phyloP scores from a whole-genome alignment of 129 eudicot species.

The Daucus carota region DNA sequence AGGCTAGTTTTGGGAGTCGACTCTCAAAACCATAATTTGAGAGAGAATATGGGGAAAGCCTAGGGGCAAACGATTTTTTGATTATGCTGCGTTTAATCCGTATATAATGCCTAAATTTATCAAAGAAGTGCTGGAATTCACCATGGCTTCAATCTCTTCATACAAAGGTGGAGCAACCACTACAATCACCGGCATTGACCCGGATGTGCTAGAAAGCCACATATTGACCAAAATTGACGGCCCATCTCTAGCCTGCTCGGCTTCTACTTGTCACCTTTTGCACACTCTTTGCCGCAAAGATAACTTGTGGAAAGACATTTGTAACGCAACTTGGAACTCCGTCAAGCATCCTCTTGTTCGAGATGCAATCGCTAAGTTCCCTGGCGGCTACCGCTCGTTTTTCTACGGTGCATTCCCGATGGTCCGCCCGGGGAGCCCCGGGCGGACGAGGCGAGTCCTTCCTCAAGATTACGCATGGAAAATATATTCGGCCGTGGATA shows the following conservation, averaged over 20 bases:
- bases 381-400: slow-evolving; percentile 3
- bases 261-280: neutral
- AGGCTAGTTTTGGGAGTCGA: too few species aligned
- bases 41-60: too few species aligned
- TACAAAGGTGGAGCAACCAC: too few species aligned
- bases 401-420: slow-evolving; percentile 6
- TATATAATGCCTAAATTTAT: too few species aligned
- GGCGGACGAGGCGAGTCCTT: neutral
- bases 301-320: neutral
- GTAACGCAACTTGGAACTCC: slow-evolving; percentile 1
- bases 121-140: too few species aligned
- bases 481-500: slow-evolving; percentile 7
- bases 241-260: neutral
- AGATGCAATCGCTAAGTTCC: neutral
- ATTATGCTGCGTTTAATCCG: too few species aligned
- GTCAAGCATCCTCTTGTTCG: neutral
- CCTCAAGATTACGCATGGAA: neutral
- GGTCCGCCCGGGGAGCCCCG: neutral
- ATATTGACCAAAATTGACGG: slow-evolving; percentile 5
- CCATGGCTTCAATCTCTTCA: too few species aligned
- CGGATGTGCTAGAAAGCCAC: neutral
- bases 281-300: neutral
- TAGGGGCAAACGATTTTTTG: too few species aligned
- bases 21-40: too few species aligned
- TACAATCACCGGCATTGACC: too few species aligned